Conservation (phyloP, 768 basidiomycete species). For the Naganishia kalamii region DNA sequence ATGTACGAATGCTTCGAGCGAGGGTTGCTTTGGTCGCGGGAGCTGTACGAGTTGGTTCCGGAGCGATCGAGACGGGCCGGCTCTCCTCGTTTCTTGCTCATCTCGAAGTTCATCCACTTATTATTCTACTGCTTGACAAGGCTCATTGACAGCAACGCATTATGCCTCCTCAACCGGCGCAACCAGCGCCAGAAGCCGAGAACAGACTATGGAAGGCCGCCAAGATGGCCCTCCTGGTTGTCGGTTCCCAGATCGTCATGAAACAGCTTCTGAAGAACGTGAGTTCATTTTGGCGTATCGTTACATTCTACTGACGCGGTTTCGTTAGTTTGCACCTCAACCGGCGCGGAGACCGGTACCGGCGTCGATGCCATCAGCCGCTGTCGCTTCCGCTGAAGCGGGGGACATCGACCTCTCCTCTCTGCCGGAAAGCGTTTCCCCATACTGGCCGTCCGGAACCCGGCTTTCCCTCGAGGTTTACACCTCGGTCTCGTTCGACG, state of each 20-base stretch:
- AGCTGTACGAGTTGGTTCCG: no score
- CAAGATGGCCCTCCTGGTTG: conserved; percentile 20
- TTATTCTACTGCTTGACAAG: no score
- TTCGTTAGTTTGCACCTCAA: background rate
- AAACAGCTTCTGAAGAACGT: conserved; percentile 1
- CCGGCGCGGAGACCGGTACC: background rate
- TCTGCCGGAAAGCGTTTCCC: conserved; percentile 10
- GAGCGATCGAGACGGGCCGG: no score
- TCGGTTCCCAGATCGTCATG: background rate
- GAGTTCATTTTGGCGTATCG: background rate
- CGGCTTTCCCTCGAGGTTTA: conserved; percentile 40
- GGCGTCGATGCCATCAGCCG: background rate
- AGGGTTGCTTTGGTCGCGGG: no score
- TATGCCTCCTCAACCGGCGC: background rate
- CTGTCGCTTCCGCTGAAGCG: background rate
- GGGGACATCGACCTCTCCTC: background rate
- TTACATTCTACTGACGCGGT: background rate
- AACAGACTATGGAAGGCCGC: conserved; percentile 61
- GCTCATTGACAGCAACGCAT: no score
- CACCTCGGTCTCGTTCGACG: conserved; percentile 28
- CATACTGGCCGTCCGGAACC: conserved; percentile 40
- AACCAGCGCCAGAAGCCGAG: background rate
- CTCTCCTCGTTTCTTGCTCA: no score
- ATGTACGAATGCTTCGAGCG: no score
- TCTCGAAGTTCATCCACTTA: no score